Percentiles rank a stretch among this genome's conserved stretches.
These are phyloP conservation scores for Diaporthe sp. DNA, from an alignment of 2,329 filamentous ascomycete genomes.

Conservation along the genomic window DNA sequence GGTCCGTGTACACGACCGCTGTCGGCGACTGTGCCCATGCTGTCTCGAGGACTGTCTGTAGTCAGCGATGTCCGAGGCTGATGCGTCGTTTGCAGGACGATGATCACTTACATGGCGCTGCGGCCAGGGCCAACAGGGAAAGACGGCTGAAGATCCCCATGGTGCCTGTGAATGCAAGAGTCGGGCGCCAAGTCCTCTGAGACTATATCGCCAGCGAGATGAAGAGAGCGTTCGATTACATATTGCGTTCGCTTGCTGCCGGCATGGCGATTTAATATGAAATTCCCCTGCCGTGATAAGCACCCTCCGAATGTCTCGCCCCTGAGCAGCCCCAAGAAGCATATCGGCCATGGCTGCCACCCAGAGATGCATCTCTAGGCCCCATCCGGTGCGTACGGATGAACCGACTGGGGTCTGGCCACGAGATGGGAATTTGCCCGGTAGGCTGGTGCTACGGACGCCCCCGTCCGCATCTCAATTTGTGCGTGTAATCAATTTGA, in stretches of 20 bases:
- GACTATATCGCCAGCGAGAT: slow-evolving; percentile 1
- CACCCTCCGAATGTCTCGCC: not conserved
- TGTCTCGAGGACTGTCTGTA: slow-evolving; percentile 8
- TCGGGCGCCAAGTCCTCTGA: not conserved
- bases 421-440: slow-evolving; percentile 13
- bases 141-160: slow-evolving; percentile 23
- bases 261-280: slow-evolving; percentile 14
- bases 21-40: slow-evolving; percentile 39
- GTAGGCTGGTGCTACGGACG: slow-evolving; percentile 16
- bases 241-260: not conserved
- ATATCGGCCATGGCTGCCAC: not conserved
- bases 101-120: slow-evolving; percentile 23
- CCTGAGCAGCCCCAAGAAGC: slow-evolving; percentile 5
- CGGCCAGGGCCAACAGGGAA: slow-evolving; percentile 19
- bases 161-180: slow-evolving; percentile 8
- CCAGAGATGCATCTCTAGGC: not conserved
- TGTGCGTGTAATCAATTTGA: slow-evolving; percentile 7
- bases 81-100: not conserved
- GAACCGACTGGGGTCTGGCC: slow-evolving; percentile 1
- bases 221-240: not conserved
- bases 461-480: slow-evolving; percentile 27
- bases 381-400: slow-evolving; percentile 15
- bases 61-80: not conserved
- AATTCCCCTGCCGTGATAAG: slow-evolving; percentile 8
- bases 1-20: slow-evolving; percentile 53